Evolutionary conservation across 2,329 filamentous ascomycete species (phyloP).

Genomic region (Paracorniculantispora psalliotae): DNA sequence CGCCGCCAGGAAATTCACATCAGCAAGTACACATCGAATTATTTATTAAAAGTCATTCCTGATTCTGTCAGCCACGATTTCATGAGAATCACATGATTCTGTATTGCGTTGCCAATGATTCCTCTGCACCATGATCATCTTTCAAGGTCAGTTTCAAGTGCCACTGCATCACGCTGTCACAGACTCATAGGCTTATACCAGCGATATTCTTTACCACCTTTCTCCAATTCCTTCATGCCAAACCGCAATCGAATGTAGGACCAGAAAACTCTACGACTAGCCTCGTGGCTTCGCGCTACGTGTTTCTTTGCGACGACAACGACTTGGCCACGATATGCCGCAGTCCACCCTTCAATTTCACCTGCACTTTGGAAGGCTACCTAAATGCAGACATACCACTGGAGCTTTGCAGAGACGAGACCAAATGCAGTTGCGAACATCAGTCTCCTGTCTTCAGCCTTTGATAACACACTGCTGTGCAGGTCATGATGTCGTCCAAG

Average conservation of each 20-base stretch:
- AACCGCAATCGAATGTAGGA: too few species aligned
- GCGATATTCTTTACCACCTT: neutral
- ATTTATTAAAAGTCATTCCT: too few species aligned
- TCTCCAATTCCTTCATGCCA: neutral
- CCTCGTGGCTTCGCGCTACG: neutral
- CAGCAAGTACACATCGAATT: too few species aligned
- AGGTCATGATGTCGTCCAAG: too few species aligned
- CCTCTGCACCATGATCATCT: too few species aligned
- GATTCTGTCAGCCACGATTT: too few species aligned
- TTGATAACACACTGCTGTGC: too few species aligned
- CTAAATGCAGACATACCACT: neutral
- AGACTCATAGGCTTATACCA: neutral
- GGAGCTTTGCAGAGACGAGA: neutral
- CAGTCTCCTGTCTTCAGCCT: neutral
- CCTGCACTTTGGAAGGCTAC: neutral
- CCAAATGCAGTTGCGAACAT: neutral
- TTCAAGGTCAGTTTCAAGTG: too few species aligned
- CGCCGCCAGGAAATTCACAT: too few species aligned
- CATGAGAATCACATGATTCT: too few species aligned
- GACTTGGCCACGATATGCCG: neutral
- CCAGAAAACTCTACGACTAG: neutral
- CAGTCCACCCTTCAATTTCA: neutral
- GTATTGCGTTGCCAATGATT: too few species aligned
- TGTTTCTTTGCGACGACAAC: slow-evolving; percentile 3
- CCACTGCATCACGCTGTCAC: too few species aligned